phyloP scores from a whole-genome alignment of 2,329 filamentous ascomycete species.

The Aspergillus versicolor region DNA sequence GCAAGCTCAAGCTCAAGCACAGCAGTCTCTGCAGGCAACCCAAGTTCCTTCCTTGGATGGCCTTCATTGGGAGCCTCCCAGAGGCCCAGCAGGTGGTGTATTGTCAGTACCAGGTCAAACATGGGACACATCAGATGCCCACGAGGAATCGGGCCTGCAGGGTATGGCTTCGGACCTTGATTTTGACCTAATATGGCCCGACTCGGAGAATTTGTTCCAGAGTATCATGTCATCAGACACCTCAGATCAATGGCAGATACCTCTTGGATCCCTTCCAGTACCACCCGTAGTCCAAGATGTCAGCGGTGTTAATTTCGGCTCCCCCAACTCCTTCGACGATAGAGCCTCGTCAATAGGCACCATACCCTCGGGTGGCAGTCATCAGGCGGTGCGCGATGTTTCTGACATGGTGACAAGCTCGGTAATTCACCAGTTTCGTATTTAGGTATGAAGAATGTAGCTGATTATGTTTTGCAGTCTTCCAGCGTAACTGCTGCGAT shows the following conservation, averaged over 20 bases:
- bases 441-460: not conserved
- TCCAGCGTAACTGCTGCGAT: conserved; percentile 47
- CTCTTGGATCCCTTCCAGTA: conserved; percentile 42
- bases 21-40: conserved; percentile 10
- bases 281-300: conserved; percentile 32
- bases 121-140: conserved; percentile 25
- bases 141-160: conserved; percentile 22
- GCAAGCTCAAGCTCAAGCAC: conserved; percentile 9
- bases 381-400: conserved; percentile 47
- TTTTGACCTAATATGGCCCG: conserved; percentile 46
- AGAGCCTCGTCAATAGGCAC: conserved; percentile 35
- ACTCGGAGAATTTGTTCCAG: conserved; percentile 47
- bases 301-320: conserved; percentile 32
- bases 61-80: conserved; percentile 26
- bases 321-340: conserved; percentile 39
- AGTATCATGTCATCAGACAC: conserved; percentile 44
- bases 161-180: conserved; percentile 34
- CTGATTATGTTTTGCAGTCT: conserved; percentile 29
- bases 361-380: conserved; percentile 43
- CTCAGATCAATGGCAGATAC: conserved; percentile 44
- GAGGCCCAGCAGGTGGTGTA: conserved; percentile 18
- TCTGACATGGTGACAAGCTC: conserved; percentile 46
- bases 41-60: conserved; percentile 21
- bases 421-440: conserved; percentile 26
- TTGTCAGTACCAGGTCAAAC: conserved; percentile 22